Base-by-base conservation (phyloP, 73 alveolate species). In the Durusdinium trenchii region DNA sequence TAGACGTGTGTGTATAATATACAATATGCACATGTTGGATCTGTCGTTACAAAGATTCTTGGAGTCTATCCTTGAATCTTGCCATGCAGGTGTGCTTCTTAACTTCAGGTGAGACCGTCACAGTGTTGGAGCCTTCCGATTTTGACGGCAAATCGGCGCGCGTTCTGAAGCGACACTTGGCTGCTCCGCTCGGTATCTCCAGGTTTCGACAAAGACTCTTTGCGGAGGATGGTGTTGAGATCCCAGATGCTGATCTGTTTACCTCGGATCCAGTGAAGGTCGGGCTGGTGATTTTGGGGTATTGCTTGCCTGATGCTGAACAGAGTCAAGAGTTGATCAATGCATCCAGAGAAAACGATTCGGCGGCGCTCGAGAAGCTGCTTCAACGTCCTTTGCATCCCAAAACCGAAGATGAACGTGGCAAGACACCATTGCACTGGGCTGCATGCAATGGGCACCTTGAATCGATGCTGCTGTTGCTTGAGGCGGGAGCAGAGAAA, bases 11-110 rank as follows among this genome's bases (percentile, higher is more conserved):
- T n/a, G n/a, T n/a, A n/a, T n/a, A n/a, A n/a, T n/a, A n/a, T n/a
- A n/a, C n/a, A n/a, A n/a, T n/a, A n/a, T n/a, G n/a, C n/a, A n/a
- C n/a, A n/a, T n/a, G n/a, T n/a, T n/a, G n/a, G n/a, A n/a, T n/a
- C n/a, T n/a, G n/a, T n/a, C n/a, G n/a, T n/a, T n/a, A n/a, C n/a
- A n/a, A n/a, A n/a, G n/a, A n/a, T n/a, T n/a, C n/a, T n/a, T n/a
- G 76, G 76, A 7, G 6, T 7, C 36, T 20, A 12, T 35, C 76
- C 76, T 62, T 35, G 76, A 20, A 5, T 62, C 36, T 40, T 26
- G 76, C 4, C 76, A 78, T 78, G 89, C 64, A 78, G 89, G 89
- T 78, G 62, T 42, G 89, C 89, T 78, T 43, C 89, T 40, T 78
- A 12, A 62, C 89, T 12, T 78, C 89, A 42, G 89, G 89, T 6